Percentiles rank a stretch among this genome's conserved stretches.
Evolutionary conservation across 139 green algal species (phyloP).

Genomic region (Coelastrella sp.): DNA sequence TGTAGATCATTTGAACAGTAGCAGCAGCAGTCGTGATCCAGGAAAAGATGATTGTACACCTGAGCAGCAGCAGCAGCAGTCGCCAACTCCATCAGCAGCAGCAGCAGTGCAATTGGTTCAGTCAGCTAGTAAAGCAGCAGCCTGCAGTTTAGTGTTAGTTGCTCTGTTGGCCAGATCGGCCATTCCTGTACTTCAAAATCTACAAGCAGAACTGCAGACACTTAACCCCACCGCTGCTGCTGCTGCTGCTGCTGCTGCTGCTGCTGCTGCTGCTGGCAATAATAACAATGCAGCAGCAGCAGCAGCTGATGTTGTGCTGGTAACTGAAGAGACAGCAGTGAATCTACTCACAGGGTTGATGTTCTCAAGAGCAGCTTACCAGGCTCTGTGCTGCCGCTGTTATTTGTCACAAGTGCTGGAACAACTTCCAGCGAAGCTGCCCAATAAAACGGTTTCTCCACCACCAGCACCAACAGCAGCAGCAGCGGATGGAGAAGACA

Average conservation of each 20-base stretch:
- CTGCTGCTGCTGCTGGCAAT: not conserved
- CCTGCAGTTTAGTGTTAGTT: slow-evolving; percentile 6
- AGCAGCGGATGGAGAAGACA: not conserved
- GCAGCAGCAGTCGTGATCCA: not conserved
- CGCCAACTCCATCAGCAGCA: slow-evolving; percentile 3
- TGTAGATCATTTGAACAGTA: not conserved
- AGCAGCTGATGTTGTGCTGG: not conserved
- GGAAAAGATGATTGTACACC: not conserved
- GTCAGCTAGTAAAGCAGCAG: slow-evolving; percentile 9
- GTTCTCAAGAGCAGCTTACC: slow-evolving; percentile 18
- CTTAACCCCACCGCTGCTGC: not conserved
- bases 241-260: slow-evolving; percentile 6
- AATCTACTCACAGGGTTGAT: slow-evolving; percentile 21
- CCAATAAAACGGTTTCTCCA: no score
- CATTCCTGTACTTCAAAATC: slow-evolving; percentile 1
- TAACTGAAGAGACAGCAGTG: not conserved
- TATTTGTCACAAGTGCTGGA: slow-evolving; percentile 27
- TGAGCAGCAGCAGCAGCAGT: not conserved
- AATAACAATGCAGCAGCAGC: slow-evolving; percentile 7
- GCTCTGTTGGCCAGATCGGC: slow-evolving; percentile 4
- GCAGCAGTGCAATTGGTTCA: not conserved
- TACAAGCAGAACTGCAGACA: not conserved
- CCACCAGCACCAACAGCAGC: not conserved
- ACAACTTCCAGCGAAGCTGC: not conserved
- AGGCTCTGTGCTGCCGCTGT: not conserved